Conservation (phyloP, 2,329 filamentous ascomycete genomes). For the Diplodia scrobiculata region DNA sequence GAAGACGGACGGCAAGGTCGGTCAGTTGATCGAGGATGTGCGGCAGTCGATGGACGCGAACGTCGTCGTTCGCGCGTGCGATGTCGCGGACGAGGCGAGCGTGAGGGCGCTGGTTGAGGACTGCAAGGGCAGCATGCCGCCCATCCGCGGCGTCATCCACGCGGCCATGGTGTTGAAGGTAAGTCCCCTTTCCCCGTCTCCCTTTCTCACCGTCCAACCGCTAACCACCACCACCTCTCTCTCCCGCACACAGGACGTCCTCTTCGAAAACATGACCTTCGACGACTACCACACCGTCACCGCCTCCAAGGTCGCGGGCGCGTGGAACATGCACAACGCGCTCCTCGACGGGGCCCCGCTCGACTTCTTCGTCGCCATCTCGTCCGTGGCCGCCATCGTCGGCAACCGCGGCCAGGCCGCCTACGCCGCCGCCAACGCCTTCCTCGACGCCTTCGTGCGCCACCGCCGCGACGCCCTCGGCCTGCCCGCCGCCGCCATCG, state of each 20-base stretch:
- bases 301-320: constrained; percentile 38
- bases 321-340: constrained; percentile 35
- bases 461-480: constrained; percentile 32
- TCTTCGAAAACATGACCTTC: constrained; percentile 27
- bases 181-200: constrained; percentile 32
- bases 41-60: background rate
- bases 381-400: constrained; percentile 32
- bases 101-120: constrained; percentile 12
- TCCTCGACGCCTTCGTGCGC: constrained; percentile 38
- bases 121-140: background rate
- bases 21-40: constrained; percentile 3
- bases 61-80: constrained; percentile 22
- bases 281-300: constrained; percentile 32
- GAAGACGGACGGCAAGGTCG: constrained; percentile 15
- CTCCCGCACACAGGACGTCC: background rate
- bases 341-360: constrained; percentile 34
- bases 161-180: constrained; percentile 37
- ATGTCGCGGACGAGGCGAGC: constrained; percentile 17
- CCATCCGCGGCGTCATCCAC: constrained; percentile 37
- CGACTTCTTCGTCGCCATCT: constrained; percentile 32
- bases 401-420: constrained; percentile 37
- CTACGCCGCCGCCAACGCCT: constrained; percentile 40
- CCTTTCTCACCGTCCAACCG: background rate
- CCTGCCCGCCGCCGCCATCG: constrained; percentile 28
- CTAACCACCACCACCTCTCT: background rate